phyloP scores from a whole-genome alignment of 2,329 filamentous ascomycete genomes.

The Claviceps quebecensis region DNA sequence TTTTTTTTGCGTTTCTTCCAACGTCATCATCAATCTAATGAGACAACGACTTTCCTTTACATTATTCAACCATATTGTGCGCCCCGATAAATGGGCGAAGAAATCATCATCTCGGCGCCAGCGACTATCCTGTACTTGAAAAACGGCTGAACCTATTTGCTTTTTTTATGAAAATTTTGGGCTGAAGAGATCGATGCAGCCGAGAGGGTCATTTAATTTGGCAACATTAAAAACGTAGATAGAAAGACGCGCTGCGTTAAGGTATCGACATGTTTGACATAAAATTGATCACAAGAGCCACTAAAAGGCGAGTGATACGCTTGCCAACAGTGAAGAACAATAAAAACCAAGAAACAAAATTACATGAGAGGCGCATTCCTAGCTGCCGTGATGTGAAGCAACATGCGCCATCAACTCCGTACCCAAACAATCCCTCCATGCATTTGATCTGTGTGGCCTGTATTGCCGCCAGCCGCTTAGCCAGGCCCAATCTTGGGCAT shows the following conservation, averaged over 20 bases:
- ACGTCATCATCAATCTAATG: background rate
- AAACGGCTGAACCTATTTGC: no score
- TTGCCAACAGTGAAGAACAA: background rate
- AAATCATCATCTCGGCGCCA: background rate
- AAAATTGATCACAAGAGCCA: background rate
- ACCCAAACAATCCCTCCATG: background rate
- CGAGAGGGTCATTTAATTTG: no score
- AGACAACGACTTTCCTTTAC: constrained; percentile 4
- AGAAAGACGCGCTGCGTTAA: no score
- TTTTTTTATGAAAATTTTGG: no score
- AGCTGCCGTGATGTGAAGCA: background rate
- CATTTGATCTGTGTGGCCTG: background rate
- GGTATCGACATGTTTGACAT: background rate
- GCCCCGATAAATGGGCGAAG: constrained; percentile 22
- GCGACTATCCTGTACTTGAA: background rate
- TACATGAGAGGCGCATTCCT: background rate
- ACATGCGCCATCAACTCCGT: background rate
- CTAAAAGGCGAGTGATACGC: background rate
- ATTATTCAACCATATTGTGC: constrained; percentile 8
- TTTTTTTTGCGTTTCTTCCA: background rate
- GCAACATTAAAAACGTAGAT: no score
- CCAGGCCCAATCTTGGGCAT: constrained; percentile 63
- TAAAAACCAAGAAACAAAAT: background rate
- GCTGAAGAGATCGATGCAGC: no score
- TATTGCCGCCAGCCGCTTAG: constrained; percentile 16